A percentile compares a stretch with the other conserved stretches of the same genome.
phyloP scores from a whole-genome alignment of 2,329 filamentous ascomycete genomes.

The Grosmannia penicillata region DNA sequence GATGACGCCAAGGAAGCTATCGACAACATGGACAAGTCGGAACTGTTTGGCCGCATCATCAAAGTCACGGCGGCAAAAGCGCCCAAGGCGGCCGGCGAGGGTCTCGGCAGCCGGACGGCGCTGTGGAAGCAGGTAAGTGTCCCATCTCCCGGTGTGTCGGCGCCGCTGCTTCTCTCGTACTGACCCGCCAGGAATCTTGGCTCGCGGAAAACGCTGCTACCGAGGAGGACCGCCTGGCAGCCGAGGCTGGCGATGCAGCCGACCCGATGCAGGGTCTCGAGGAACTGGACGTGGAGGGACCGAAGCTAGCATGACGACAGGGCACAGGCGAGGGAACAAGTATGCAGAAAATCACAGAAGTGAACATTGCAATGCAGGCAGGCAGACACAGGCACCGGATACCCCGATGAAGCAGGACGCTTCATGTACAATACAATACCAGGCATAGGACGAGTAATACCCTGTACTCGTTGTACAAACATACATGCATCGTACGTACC shows the following conservation, averaged over 20 bases:
- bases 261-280: constrained; percentile 96
- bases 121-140: constrained; percentile 83
- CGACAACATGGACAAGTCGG: constrained; percentile 97
- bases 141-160: background rate
- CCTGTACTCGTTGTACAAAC: too few species aligned
- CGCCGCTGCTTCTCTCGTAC: constrained; percentile 4
- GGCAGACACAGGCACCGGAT: too few species aligned
- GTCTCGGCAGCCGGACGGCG: constrained; percentile 81
- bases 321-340: background rate
- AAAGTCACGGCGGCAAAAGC: constrained; percentile 87
- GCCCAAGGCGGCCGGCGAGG: constrained; percentile 76
- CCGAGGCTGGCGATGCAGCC: constrained; percentile 42
- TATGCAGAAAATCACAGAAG: background rate
- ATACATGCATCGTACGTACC: too few species aligned
- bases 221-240: constrained; percentile 57
- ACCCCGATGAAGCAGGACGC: too few species aligned
- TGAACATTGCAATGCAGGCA: too few species aligned
- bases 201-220: constrained; percentile 74
- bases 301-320: constrained; percentile 51
- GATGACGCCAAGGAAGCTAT: constrained; percentile 88
- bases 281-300: constrained; percentile 84
- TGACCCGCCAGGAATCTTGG: constrained; percentile 63
- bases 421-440: too few species aligned
- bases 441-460: too few species aligned
- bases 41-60: constrained; percentile 82